These are phyloP conservation scores for Stephanocyclus meneghinianus DNA, from an alignment of 352 stramenopile genomes.

Conservation along the genomic window DNA sequence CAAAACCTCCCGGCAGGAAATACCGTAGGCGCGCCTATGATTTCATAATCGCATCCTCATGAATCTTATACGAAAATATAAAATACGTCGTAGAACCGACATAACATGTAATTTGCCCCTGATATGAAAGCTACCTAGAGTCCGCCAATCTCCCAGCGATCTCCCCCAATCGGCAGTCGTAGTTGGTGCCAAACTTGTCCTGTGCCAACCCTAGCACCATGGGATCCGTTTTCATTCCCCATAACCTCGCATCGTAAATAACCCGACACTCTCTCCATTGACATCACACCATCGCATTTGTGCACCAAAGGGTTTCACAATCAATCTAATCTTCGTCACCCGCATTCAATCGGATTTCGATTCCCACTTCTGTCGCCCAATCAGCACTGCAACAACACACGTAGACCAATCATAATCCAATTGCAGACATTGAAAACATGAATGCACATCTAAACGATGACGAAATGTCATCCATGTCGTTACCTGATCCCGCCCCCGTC, in stretches of 20 bases:
- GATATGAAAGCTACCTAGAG: not conserved
- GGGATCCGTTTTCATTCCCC: slow-evolving; percentile 3
- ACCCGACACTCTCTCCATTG: not conserved
- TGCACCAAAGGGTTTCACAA: not conserved
- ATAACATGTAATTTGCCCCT: not conserved
- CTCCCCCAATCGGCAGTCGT: too few relatives aligned
- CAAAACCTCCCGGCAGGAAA: not conserved
- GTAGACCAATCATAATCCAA: too few relatives aligned
- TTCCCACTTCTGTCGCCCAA: too few relatives aligned
- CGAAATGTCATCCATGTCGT: not conserved
- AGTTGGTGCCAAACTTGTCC: not conserved
- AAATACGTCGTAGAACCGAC: not conserved
- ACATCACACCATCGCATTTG: not conserved
- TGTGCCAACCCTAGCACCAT: not conserved
- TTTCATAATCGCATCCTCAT: not conserved
- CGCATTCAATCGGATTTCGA: too few relatives aligned
- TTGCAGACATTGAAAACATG: not conserved
- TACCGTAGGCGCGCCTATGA: too few relatives aligned
- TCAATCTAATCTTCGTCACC: too few relatives aligned
- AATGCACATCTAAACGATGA: not conserved
- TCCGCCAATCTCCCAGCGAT: too few relatives aligned
- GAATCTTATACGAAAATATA: too few relatives aligned
- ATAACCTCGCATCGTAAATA: not conserved
- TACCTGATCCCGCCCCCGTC: not conserved
- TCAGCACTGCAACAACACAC: too few relatives aligned